Conservation (phyloP, 2,329 filamentous ascomycete genomes). For the Apiospora arundinis region DNA sequence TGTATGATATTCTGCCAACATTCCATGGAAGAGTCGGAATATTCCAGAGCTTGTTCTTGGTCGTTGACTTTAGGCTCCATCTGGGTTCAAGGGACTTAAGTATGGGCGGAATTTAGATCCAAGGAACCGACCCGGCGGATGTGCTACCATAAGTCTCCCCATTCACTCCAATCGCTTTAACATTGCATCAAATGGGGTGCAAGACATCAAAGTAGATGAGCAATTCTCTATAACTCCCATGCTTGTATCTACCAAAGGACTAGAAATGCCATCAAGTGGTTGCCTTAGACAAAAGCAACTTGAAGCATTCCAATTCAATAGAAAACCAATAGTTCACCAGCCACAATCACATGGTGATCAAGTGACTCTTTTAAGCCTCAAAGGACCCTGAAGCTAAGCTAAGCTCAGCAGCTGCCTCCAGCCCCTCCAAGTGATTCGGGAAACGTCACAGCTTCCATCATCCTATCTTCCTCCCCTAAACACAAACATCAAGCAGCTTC, state of each 20-base stretch:
- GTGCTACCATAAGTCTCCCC: not conserved
- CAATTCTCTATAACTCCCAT: not conserved
- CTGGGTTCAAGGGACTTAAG: not conserved
- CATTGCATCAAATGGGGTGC: not conserved
- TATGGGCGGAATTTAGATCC: not conserved
- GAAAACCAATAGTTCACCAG: not conserved
- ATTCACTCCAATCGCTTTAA: not conserved
- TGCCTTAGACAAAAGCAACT: not conserved
- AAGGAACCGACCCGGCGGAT: not conserved
- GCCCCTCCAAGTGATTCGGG: slow-evolving; percentile 1
- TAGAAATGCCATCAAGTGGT: not conserved
- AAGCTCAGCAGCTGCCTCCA: slow-evolving; percentile 10
- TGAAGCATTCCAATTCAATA: not conserved
- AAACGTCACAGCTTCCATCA: slow-evolving; percentile 13
- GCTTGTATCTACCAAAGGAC: not conserved
- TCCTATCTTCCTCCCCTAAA: not conserved
- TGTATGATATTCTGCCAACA: not conserved
- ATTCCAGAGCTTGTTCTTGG: not conserved
- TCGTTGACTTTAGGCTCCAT: not conserved
- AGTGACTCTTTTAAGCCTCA: slow-evolving; percentile 11
- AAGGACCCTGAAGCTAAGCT: slow-evolving; percentile 1
- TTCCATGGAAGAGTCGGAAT: not conserved
- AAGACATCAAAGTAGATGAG: not conserved
- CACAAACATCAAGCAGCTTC: not conserved
- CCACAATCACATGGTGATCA: slow-evolving; percentile 15